Percentiles rank a stretch among this genome's conserved stretches.
These are phyloP conservation scores for Thymus quinquecostatus DNA, from an alignment of 257 asterid species.

Conservation along the genomic window DNA sequence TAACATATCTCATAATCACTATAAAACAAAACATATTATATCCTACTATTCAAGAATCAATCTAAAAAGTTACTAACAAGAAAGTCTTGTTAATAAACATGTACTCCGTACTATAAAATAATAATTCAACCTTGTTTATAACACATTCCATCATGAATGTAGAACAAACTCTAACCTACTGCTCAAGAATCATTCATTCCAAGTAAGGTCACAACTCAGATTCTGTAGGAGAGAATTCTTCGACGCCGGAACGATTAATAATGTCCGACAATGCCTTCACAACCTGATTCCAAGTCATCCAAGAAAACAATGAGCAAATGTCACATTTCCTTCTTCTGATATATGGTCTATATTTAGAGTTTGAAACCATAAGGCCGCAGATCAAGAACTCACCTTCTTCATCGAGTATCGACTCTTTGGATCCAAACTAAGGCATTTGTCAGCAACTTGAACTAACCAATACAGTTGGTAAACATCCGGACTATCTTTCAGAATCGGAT, in stretches of 20 bases:
- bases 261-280: conserved; percentile 42
- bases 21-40: no score
- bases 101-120: background rate
- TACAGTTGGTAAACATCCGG: conserved; percentile 59
- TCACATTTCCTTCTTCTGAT: background rate
- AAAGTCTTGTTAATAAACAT: background rate
- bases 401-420: conserved; percentile 55
- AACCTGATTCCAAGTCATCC: conserved; percentile 35
- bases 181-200: background rate
- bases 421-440: conserved; percentile 58
- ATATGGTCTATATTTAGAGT: background rate
- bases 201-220: conserved; percentile 30
- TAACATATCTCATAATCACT: no score
- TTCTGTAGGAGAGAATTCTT: conserved; percentile 57
- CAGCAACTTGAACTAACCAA: conserved; percentile 51
- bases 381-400: conserved; percentile 41
- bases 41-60: no score
- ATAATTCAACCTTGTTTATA: background rate
- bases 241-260: conserved; percentile 36
- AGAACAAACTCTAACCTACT: background rate
- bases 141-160: conserved; percentile 6
- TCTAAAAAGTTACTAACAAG: background rate
- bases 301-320: background rate
- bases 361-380: background rate
- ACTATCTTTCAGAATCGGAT: conserved; percentile 46